These are phyloP conservation scores for Linnemannia zychae DNA, from an alignment of 192 early-diverging fungal genomes.

Conservation along the genomic window DNA sequence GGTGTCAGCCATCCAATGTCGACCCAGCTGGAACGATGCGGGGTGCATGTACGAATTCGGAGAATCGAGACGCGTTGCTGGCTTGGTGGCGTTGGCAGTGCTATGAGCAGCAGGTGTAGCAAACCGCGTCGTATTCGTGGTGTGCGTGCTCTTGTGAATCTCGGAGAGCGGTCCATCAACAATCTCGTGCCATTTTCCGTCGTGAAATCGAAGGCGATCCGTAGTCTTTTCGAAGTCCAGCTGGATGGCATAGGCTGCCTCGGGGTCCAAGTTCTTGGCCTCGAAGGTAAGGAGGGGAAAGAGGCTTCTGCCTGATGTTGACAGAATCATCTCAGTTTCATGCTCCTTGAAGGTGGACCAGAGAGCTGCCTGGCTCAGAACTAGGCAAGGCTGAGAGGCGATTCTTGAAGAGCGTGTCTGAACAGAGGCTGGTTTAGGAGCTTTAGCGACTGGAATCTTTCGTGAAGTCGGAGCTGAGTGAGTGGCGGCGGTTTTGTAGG, in stretches of 20 bases:
- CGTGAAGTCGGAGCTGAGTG: no score
- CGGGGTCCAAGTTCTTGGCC: conserved; percentile 58
- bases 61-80: neutral
- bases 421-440: no score
- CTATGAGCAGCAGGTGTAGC: no score
- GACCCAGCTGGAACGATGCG: conserved; percentile 24
- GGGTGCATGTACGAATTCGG: conserved; percentile 49
- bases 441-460: no score
- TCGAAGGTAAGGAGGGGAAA: conserved; percentile 65
- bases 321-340: conserved; percentile 72
- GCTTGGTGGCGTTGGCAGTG: neutral
- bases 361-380: conserved; percentile 13
- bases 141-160: neutral
- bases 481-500: no score
- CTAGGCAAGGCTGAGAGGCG: no score
- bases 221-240: conserved; percentile 63
- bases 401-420: no score
- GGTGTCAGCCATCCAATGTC: conserved; percentile 57
- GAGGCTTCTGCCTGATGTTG: conserved; percentile 67
- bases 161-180: neutral
- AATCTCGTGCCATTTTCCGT: conserved; percentile 59
- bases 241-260: conserved; percentile 49
- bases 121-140: neutral
- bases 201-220: conserved; percentile 48
- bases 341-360: conserved; percentile 58